These are phyloP conservation scores for Kodamaea leandrae DNA, from an alignment of 805 yeast genomes.

Conservation along the genomic window DNA sequence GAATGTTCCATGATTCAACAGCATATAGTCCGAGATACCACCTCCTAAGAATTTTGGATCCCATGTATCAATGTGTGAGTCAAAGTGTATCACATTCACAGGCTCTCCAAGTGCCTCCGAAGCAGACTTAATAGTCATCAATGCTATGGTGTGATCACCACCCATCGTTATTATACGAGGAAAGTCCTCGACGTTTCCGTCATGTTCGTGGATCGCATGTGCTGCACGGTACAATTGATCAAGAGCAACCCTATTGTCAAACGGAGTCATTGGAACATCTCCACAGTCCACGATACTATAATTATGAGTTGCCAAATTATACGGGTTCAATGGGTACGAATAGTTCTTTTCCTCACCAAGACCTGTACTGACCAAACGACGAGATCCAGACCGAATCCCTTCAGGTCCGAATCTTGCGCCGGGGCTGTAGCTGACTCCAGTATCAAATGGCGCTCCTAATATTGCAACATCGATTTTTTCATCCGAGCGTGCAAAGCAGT, in stretches of 20 bases:
- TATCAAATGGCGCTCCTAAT: slow-evolving; percentile 59
- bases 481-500: slow-evolving; percentile 42
- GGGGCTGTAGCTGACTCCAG: slow-evolving; percentile 54
- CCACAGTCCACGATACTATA: slow-evolving; percentile 54
- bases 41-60: slow-evolving; percentile 63
- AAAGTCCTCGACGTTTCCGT: slow-evolving; percentile 10
- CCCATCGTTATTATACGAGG: slow-evolving; percentile 54
- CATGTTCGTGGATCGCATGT: slow-evolving; percentile 45
- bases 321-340: slow-evolving; percentile 47
- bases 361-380: slow-evolving; percentile 41
- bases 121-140: slow-evolving; percentile 51
- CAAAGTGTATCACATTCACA: slow-evolving; percentile 59
- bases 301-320: slow-evolving; percentile 39
- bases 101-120: slow-evolving; percentile 45
- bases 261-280: slow-evolving; percentile 66
- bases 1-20: slow-evolving; percentile 66
- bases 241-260: slow-evolving; percentile 63
- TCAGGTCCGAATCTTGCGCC: slow-evolving; percentile 63
- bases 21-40: slow-evolving; percentile 55
- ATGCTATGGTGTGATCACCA: slow-evolving; percentile 59
- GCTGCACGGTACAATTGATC: slow-evolving; percentile 60
- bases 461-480: slow-evolving; percentile 48
- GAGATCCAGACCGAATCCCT: slow-evolving; percentile 46
- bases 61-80: slow-evolving; percentile 72
- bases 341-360: slow-evolving; percentile 4